Evolutionary conservation across 1,284 basidiomycete species (phyloP).

Genomic region (Kwoniella shivajii): DNA sequence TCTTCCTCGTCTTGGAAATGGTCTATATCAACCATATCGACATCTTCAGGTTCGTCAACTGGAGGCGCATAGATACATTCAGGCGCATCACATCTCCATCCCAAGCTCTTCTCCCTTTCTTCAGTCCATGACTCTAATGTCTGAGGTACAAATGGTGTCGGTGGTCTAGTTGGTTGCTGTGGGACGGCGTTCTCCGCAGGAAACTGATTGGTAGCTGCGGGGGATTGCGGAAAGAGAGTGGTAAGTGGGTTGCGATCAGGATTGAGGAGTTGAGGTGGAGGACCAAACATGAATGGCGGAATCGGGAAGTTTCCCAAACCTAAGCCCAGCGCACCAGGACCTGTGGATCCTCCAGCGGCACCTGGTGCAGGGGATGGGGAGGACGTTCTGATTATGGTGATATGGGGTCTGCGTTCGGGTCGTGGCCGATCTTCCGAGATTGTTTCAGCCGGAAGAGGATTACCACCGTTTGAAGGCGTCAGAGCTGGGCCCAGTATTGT

Average conservation of each 20-base stretch:
- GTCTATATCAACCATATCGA: conserved; percentile 15
- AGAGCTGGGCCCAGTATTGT: neutral
- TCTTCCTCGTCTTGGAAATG: conserved; percentile 12
- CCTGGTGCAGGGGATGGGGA: conserved; percentile 1
- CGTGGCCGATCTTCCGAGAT: conserved; percentile 1
- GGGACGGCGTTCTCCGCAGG: neutral
- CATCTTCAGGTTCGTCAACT: conserved; percentile 21
- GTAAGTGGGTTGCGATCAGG: neutral
- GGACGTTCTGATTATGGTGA: conserved; percentile 10
- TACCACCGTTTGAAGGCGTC: neutral
- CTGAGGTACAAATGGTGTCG: conserved; percentile 26
- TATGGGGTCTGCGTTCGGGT: conserved; percentile 16
- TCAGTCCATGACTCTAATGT: conserved; percentile 42
- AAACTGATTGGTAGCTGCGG: neutral
- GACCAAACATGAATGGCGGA: conserved; percentile 1
- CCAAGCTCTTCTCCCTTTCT: conserved; percentile 39
- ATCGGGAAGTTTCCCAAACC: conserved; percentile 8
- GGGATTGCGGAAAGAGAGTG: neutral
- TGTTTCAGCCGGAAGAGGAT: neutral
- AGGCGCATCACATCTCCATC: conserved; percentile 49
- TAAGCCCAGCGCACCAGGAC: neutral
- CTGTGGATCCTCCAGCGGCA: neutral
- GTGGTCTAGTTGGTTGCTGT: neutral
- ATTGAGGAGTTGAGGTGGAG: neutral
- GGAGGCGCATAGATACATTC: conserved; percentile 38